phyloP scores from a whole-genome alignment of 1,284 basidiomycete species.

The Pisolithus thermaeus region DNA sequence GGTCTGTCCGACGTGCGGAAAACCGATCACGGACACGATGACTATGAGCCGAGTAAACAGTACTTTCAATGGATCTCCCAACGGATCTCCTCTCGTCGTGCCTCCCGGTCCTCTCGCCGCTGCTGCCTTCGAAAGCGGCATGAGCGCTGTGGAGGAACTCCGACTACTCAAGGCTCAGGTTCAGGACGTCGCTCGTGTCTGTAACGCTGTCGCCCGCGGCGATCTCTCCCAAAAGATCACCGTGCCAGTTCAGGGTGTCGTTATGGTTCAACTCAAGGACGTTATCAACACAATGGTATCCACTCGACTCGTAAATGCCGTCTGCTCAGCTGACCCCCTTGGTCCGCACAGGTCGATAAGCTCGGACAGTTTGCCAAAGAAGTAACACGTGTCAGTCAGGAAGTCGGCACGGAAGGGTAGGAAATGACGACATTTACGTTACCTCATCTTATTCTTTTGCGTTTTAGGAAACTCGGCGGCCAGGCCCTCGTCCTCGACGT shows the following conservation, averaged over 20 bases:
- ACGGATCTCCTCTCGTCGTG: slow-evolving; percentile 46
- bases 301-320: slow-evolving; percentile 7
- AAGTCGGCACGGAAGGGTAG: slow-evolving; percentile 88
- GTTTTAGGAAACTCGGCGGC: slow-evolving; percentile 74
- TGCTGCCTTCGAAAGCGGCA: slow-evolving; percentile 54
- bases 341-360: slow-evolving; percentile 54
- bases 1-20: slow-evolving; percentile 47
- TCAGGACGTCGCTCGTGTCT: slow-evolving; percentile 84
- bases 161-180: slow-evolving; percentile 77
- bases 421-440: not conserved
- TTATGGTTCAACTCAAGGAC: slow-evolving; percentile 97
- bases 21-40: slow-evolving; percentile 33
- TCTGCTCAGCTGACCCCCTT: slow-evolving; percentile 8
- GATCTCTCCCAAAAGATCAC: slow-evolving; percentile 96
- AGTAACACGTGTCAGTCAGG: slow-evolving; percentile 83
- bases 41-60: slow-evolving; percentile 30
- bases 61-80: slow-evolving; percentile 27
- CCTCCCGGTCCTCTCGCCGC: slow-evolving; percentile 52
- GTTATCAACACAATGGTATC: slow-evolving; percentile 95
- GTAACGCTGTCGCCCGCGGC: slow-evolving; percentile 92
- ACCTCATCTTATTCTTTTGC: slow-evolving; percentile 10
- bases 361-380: slow-evolving; percentile 79
- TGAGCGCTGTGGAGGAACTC: slow-evolving; percentile 71
- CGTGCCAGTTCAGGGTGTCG: slow-evolving; percentile 91
- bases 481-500: slow-evolving; percentile 91